Base-by-base conservation (phyloP, 345 rosid species). In the Brassica carinata region DNA sequence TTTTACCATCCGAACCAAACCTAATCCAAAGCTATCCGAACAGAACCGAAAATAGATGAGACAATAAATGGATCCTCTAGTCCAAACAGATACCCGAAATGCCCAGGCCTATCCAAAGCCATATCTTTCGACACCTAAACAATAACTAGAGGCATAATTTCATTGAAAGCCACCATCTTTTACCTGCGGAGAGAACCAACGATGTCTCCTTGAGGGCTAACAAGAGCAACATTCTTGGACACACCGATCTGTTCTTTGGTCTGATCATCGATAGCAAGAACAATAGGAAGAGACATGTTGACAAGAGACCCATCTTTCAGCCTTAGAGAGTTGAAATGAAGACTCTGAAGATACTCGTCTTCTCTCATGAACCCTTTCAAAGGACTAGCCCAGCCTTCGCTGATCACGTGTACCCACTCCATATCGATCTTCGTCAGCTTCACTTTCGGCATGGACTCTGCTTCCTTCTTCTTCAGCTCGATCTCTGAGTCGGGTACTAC, bases 301-400 rank as follows among this genome's bases (percentile, higher is more conserved):
- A 91, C 97, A 43, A 73, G 2, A 66, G 84, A 48, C 64, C 95
- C 94, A 77, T 92, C 88, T 53, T 81, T 84, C 83, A 90, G 61
- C 77, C 87, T 85, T 63, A 92, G 40, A 51, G 85, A 92, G 85
- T 89, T 94, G 40, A 96, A 94, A 86, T 96, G 98, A 89, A 93
- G 71, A 78, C 92, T 86, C 84, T 96, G 99, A 76, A 96, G 70
- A 72, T 93, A 93, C 91, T 96, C 92, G 58, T 86, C 82, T 84
- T 93, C 98, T 76, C 97, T 90, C 99, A 93, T 96, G 81, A 96
- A 96, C 67, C 98, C 99, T 86, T 82, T 86, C 67, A 96, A 75
- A 27, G 98, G 99, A 82, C 95, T 96, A 51, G 99, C 96, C 98
- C 98, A 96, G 0, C 99, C 99, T 73, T 94, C 97, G 63, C 94